phyloP scores from a whole-genome alignment of 176 grass and related monocot species.

The Musa acuminata region DNA sequence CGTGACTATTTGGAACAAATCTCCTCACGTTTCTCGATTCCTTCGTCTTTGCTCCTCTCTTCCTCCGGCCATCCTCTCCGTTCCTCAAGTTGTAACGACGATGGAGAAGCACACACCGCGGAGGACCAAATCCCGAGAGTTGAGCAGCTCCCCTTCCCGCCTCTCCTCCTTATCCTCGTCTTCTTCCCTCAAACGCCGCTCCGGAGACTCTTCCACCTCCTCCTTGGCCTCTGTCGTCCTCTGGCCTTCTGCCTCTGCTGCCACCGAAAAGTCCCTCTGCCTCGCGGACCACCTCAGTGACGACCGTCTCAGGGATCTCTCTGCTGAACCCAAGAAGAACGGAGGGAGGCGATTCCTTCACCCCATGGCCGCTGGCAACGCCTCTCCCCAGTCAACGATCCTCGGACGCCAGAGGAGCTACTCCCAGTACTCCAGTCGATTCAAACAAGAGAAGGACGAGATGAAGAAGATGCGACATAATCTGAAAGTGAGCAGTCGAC shows the following conservation, averaged over 20 bases:
- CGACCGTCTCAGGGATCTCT: slow-evolving; percentile 11
- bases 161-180: slow-evolving; percentile 20
- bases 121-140: not conserved
- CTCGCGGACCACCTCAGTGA: slow-evolving; percentile 36
- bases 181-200: slow-evolving; percentile 11
- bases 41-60: not conserved
- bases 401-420: slow-evolving; percentile 34
- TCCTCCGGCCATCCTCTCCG: not conserved
- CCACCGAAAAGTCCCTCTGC: slow-evolving; percentile 1
- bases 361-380: not conserved
- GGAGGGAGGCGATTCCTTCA: not conserved
- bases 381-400: not conserved
- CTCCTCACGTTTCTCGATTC: no score
- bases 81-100: not conserved
- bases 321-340: not conserved
- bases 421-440: slow-evolving; percentile 18
- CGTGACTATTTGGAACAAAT: no score
- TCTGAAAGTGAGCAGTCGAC: not conserved
- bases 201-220: slow-evolving; percentile 2
- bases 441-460: slow-evolving; percentile 18
- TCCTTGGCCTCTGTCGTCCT: not conserved
- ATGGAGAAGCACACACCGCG: slow-evolving; percentile 1
- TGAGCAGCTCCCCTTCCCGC: not conserved
- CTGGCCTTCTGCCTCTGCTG: not conserved
- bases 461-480: slow-evolving; percentile 11